A percentile compares a stretch with the other conserved stretches of the same genome.
These are phyloP conservation scores for Aspergillus sp. DNA, from an alignment of 2,329 filamentous ascomycete species.

Conservation along the genomic window DNA sequence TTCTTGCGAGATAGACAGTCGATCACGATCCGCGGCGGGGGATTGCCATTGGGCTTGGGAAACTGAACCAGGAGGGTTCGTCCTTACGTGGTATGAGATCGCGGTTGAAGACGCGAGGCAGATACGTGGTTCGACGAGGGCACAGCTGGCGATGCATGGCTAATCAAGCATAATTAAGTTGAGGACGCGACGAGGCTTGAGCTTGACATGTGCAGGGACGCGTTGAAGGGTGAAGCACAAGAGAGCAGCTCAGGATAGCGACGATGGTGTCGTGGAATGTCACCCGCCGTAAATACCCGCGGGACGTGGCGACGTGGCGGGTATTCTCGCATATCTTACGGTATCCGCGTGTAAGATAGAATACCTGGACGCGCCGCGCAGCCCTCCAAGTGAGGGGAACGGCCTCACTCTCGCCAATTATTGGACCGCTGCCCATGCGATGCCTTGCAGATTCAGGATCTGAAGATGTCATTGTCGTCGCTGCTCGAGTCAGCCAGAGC, in stretches of 20 bases:
- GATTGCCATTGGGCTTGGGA: background rate
- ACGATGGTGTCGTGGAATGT: slow-evolving; percentile 7
- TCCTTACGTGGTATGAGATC: background rate
- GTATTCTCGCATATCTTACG: background rate
- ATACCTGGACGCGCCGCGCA: background rate
- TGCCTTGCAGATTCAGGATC: slow-evolving; percentile 10
- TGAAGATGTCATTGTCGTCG: background rate
- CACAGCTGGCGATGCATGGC: background rate
- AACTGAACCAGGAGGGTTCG: background rate
- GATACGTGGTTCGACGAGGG: slow-evolving; percentile 8
- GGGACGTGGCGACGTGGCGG: background rate
- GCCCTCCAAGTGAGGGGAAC: slow-evolving; percentile 10
- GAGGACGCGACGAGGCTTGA: slow-evolving; percentile 6
- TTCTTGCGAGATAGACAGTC: background rate
- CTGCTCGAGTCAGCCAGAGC: background rate
- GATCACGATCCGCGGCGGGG: background rate
- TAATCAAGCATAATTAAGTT: slow-evolving; percentile 5
- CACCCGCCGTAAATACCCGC: slow-evolving; percentile 1
- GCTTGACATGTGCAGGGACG: slow-evolving; percentile 11
- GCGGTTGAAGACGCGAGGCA: background rate
- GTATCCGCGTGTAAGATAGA: background rate
- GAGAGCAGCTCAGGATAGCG: background rate
- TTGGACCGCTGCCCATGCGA: slow-evolving; percentile 7
- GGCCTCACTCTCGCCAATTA: background rate
- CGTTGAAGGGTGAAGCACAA: slow-evolving; percentile 20